A percentile compares a stretch with the other conserved stretches of the same genome.
These are phyloP conservation scores for Annulohypoxylon maeteangense DNA, from an alignment of 495 filamentous ascomycete genomes.

Conservation along the genomic window DNA sequence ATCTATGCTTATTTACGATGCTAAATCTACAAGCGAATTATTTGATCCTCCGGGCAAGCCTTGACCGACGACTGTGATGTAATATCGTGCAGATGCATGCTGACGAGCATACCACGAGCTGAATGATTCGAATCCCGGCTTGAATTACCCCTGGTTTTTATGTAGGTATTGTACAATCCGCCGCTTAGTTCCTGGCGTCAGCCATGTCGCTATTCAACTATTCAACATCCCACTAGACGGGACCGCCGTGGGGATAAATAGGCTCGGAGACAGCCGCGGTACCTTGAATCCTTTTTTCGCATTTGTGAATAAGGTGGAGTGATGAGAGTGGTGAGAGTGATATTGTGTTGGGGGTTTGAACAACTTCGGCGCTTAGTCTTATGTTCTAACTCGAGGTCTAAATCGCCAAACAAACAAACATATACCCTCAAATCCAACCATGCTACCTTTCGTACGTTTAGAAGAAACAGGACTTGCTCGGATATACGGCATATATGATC, in stretches of 20 bases:
- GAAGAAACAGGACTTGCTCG: conserved; percentile 9
- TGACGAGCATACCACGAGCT: conserved; percentile 23
- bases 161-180: too few species aligned
- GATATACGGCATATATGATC: conserved; percentile 9
- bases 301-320: not conserved
- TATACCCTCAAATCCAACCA: not conserved
- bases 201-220: conserved; percentile 22
- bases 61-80: conserved; percentile 5
- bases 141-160: conserved; percentile 13
- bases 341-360: not conserved
- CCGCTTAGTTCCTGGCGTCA: conserved; percentile 23
- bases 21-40: not conserved
- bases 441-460: not conserved
- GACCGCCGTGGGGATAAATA: conserved; percentile 5
- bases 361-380: not conserved
- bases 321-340: not conserved
- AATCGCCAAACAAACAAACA: not conserved
- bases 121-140: conserved; percentile 25
- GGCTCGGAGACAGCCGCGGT: not conserved
- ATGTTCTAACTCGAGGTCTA: not conserved
- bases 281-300: not conserved
- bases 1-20: conserved; percentile 12
- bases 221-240: conserved; percentile 17
- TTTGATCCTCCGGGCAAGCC: not conserved
- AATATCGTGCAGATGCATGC: conserved; percentile 12